Percentiles rank a stretch among this genome's conserved stretches.
Conservation (phyloP, 371 early-diverging fungal species). For the Rhizomucor pusillus region DNA sequence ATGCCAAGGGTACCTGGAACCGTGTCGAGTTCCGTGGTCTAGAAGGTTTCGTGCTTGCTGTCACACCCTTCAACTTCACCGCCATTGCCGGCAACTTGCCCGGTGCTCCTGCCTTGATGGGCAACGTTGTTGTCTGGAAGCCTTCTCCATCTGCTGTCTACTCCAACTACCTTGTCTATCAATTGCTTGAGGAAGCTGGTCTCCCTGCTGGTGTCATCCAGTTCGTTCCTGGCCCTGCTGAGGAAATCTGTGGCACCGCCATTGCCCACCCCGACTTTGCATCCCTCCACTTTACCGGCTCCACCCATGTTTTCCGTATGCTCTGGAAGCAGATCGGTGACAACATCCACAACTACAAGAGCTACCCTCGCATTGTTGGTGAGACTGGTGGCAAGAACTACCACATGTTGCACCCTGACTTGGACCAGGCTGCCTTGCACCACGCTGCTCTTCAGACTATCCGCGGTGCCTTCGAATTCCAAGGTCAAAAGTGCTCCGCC, state of each 20-base stretch:
- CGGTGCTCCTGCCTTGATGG: constrained; percentile 95
- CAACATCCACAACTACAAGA: constrained; percentile 88
- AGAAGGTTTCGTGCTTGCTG: constrained; percentile 96
- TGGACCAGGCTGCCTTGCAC: constrained; percentile 63
- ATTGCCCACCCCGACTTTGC: constrained; percentile 89
- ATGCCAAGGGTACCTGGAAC: constrained; percentile 89
- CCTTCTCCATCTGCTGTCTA: constrained; percentile 89
- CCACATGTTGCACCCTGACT: constrained; percentile 83
- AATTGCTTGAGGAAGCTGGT: constrained; percentile 94
- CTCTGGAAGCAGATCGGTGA: constrained; percentile 91
- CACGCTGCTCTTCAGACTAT: constrained; percentile 76
- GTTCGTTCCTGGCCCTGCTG: constrained; percentile 93
- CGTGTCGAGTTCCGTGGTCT: constrained; percentile 94
- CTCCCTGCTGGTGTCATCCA: constrained; percentile 97
- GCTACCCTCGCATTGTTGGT: constrained; percentile 96
- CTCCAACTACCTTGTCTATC: constrained; percentile 89
- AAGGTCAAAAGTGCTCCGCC: constrained; percentile 97
- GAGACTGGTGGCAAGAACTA: constrained; percentile 99
- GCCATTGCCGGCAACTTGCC: constrained; percentile 98
- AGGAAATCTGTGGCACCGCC: constrained; percentile 68
- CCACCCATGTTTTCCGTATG: constrained; percentile 89
- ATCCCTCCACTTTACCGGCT: constrained; percentile 96
- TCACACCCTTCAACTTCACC: constrained; percentile 99
- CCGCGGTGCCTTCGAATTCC: constrained; percentile 95
- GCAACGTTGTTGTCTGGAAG: constrained; percentile 97